These are phyloP conservation scores for Aegilops sharonensis DNA, from an alignment of 176 grass and related monocot genomes.

Conservation along the genomic window DNA sequence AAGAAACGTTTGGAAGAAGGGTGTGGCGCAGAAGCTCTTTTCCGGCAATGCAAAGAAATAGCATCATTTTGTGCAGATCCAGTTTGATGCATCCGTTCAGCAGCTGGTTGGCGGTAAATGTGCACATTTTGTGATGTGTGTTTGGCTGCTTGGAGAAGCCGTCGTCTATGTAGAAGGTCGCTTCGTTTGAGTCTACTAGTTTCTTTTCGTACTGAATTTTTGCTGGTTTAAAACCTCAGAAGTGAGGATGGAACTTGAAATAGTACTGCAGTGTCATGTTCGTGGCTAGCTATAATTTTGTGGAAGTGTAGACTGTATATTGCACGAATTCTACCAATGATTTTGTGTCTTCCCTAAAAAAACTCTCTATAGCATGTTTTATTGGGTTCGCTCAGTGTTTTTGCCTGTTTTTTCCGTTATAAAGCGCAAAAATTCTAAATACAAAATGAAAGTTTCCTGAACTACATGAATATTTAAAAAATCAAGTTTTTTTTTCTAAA, in stretches of 20 bases:
- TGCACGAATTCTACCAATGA: slow-evolving; percentile 15
- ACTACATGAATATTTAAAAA: too few relatives aligned
- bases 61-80: slow-evolving; percentile 12
- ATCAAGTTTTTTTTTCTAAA: too few relatives aligned
- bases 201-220: not conserved
- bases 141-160: not conserved
- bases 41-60: slow-evolving; percentile 40
- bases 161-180: not conserved
- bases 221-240: not conserved
- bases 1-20: slow-evolving; percentile 71
- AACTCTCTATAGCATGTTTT: too few relatives aligned
- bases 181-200: not conserved
- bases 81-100: not conserved
- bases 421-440: too few relatives aligned
- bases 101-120: not conserved
- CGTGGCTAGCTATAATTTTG: not conserved
- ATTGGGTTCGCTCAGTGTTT: too few relatives aligned
- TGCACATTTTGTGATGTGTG: slow-evolving; percentile 21
- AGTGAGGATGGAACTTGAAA: not conserved
- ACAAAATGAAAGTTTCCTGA: too few relatives aligned
- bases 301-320: not conserved
- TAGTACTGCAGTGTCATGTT: not conserved
- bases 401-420: too few relatives aligned
- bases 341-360: not conserved
- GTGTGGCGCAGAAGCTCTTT: slow-evolving; percentile 72